phyloP scores from a whole-genome alignment of 805 yeast genomes.

The Candida bentonensis region DNA sequence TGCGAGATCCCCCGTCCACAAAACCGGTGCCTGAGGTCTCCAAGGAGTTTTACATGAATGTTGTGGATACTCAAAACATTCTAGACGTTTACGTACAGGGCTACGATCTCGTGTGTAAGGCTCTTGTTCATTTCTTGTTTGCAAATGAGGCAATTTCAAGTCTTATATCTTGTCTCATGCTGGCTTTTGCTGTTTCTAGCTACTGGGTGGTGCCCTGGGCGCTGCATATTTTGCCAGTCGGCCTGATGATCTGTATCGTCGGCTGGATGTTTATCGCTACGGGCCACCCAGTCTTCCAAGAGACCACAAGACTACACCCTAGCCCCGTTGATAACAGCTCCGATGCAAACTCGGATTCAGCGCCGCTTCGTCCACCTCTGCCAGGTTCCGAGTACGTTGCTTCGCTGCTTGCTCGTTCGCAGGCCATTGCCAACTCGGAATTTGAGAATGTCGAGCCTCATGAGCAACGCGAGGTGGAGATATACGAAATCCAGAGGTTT shows the following conservation, averaged over 20 bases:
- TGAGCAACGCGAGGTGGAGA: conserved; percentile 40
- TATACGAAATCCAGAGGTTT: conserved; percentile 54
- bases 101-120: conserved; percentile 42
- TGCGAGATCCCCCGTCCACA: conserved; percentile 36
- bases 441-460: conserved; percentile 27
- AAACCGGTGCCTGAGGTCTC: conserved; percentile 69
- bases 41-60: conserved; percentile 60
- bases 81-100: conserved; percentile 49
- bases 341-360: neutral
- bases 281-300: conserved; percentile 6
- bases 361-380: neutral
- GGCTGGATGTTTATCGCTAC: conserved; percentile 35
- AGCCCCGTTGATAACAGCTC: too few relatives aligned
- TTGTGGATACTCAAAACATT: conserved; percentile 75
- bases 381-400: neutral
- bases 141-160: conserved; percentile 45
- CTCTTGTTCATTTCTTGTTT: conserved; percentile 43
- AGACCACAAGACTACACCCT: neutral
- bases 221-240: conserved; percentile 22
- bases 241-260: conserved; percentile 21
- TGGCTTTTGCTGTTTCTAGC: conserved; percentile 20
- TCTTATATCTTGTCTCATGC: conserved; percentile 30
- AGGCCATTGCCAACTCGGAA: conserved; percentile 23
- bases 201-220: conserved; percentile 19
- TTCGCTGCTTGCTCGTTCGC: neutral